Percentiles rank a stretch among this genome's conserved stretches.
Conservation (phyloP, 306 rosid genomes). For the Rosa multiflora region DNA sequence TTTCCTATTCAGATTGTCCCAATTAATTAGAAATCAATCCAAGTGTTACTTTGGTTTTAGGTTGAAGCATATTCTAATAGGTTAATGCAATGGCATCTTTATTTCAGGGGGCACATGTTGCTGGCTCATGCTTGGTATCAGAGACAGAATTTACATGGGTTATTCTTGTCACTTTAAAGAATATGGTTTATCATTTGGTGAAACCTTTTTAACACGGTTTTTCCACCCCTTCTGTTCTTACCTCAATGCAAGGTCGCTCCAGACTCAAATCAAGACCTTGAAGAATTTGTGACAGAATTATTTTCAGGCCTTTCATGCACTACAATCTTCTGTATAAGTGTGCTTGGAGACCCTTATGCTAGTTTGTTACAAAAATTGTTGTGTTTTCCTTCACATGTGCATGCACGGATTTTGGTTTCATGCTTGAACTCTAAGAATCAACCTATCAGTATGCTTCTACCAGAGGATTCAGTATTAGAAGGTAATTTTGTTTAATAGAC, state of each 20-base stretch:
- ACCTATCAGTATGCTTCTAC: slow-evolving; percentile 69
- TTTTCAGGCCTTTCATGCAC: slow-evolving; percentile 66
- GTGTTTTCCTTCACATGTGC: slow-evolving; percentile 41
- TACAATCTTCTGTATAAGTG: slow-evolving; percentile 60
- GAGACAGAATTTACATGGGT: slow-evolving; percentile 52
- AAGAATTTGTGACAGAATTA: slow-evolving; percentile 56
- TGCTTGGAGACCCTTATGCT: slow-evolving; percentile 64
- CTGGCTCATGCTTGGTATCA: slow-evolving; percentile 45
- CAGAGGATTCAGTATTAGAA: slow-evolving; percentile 57
- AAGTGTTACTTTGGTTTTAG: neutral
- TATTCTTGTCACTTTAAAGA: slow-evolving; percentile 19
- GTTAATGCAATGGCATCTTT: slow-evolving; percentile 14
- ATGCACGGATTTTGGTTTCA: slow-evolving; percentile 76
- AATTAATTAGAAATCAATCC: too few relatives aligned
- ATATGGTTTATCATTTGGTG: slow-evolving; percentile 18
- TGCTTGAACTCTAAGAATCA: slow-evolving; percentile 60
- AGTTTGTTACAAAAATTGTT: slow-evolving; percentile 60
- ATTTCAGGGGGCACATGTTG: slow-evolving; percentile 45
- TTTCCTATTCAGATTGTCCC: neutral
- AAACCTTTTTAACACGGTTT: slow-evolving; percentile 27
- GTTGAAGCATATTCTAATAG: slow-evolving; percentile 6
- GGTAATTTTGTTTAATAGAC: slow-evolving; percentile 44
- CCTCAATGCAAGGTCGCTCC: slow-evolving; percentile 60
- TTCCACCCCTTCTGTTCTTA: neutral
- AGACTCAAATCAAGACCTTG: slow-evolving; percentile 54